These are phyloP conservation scores for Musa balbisiana DNA, from an alignment of 202 grass and related monocot genomes.

Conservation along the genomic window DNA sequence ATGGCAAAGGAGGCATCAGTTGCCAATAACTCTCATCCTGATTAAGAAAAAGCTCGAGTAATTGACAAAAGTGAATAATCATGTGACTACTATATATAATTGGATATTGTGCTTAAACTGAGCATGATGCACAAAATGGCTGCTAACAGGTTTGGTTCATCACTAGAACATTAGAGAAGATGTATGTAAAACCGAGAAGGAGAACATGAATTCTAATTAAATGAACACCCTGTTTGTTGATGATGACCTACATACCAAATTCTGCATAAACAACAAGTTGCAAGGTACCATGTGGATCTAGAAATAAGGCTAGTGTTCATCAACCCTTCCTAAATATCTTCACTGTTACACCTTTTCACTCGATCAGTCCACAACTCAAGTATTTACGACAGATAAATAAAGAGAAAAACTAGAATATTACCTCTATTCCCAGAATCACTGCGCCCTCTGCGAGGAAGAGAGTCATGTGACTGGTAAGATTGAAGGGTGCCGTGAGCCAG, in stretches of 20 bases:
- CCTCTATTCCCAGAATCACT: constrained; percentile 66
- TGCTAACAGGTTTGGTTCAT: not conserved
- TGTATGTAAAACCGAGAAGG: too few relatives aligned
- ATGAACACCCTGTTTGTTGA: too few relatives aligned
- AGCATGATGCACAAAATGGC: too few relatives aligned
- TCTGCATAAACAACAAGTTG: too few relatives aligned
- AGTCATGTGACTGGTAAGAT: constrained; percentile 78
- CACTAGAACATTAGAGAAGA: too few relatives aligned
- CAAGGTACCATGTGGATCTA: too few relatives aligned
- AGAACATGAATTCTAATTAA: not conserved
- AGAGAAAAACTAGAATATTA: constrained; percentile 16
- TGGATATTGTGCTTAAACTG: not conserved
- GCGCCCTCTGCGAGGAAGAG: constrained; percentile 61
- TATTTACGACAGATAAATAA: not conserved
- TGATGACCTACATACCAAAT: too few relatives aligned
- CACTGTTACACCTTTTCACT: too few relatives aligned
- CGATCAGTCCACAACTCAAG: too few relatives aligned
- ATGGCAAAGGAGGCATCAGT: constrained; percentile 86
- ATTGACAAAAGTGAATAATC: not conserved
- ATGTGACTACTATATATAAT: not conserved
- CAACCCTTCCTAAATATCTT: too few relatives aligned
- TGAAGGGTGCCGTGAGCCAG: constrained; percentile 84
- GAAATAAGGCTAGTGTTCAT: not conserved
- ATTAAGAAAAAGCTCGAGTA: not conserved
- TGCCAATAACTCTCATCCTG: constrained; percentile 92